These are phyloP conservation scores for Micromonas commoda DNA, from an alignment of 139 green algal genomes.

Conservation along the genomic window DNA sequence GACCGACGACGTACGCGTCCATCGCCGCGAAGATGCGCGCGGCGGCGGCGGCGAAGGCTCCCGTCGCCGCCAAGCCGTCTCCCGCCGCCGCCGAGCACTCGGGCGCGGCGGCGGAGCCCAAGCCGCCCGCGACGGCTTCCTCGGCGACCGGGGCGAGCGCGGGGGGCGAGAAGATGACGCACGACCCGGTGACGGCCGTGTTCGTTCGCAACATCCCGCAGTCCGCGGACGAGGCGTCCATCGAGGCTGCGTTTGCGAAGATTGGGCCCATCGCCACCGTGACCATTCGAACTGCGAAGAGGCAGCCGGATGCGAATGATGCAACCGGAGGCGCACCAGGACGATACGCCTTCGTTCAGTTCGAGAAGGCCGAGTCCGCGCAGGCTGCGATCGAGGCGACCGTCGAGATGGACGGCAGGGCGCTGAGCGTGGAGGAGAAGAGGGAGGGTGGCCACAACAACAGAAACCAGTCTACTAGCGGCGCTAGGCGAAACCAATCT, in stretches of 20 bases:
- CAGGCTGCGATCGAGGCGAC: conserved; percentile 33
- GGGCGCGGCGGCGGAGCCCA: not conserved
- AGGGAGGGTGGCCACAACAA: too few relatives aligned
- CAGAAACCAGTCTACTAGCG: too few relatives aligned
- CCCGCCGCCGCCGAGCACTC: too few relatives aligned
- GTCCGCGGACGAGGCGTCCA: conserved; percentile 13
- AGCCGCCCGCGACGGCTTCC: not conserved
- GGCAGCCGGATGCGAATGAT: too few relatives aligned
- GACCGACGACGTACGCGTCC: not conserved
- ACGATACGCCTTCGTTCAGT: conserved; percentile 56
- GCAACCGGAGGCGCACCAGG: too few relatives aligned
- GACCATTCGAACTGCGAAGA: too few relatives aligned
- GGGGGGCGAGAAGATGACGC: not conserved
- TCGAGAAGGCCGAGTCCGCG: conserved; percentile 34
- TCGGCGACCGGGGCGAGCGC: not conserved
- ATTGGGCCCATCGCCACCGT: conserved; percentile 13
- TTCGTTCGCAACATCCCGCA: not conserved
- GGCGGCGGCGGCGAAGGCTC: not conserved
- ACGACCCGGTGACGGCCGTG: too few relatives aligned
- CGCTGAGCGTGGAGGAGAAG: conserved; percentile 41
- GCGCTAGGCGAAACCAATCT: too few relatives aligned
- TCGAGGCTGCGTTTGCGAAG: conserved; percentile 8
- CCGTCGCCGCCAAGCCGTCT: too few relatives aligned
- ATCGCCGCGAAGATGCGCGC: not conserved
- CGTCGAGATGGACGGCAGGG: conserved; percentile 11